Evolutionary conservation across 176 grass and related monocot species (phyloP), one percentile per base, ranked within the genome.

Genomic region (Leersia perrieri): DNA sequence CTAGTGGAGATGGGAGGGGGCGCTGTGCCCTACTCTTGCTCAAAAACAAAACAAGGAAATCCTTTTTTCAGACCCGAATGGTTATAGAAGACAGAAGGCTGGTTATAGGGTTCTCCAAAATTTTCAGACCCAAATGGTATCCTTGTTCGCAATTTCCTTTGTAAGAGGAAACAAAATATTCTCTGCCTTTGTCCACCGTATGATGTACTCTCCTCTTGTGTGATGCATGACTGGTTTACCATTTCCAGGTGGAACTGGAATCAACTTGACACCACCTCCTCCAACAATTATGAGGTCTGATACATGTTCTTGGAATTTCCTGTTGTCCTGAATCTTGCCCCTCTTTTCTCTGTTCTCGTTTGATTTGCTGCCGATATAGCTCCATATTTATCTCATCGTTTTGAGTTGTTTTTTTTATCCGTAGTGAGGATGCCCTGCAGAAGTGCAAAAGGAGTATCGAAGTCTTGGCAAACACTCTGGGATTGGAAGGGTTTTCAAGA

Each of bases 221-320:
- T 66, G 30, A 57, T 38, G 3, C 45, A 82, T 79, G 22, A n/a
- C 45, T 79, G 28, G 41, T 28, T 35, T 53, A 55, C 18, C 10
- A 32, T 83, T 93, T 90, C 31, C 73, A 98, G 95, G 95, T 80
- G 95, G 92, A 36, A 98, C 92, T 83, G 95, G 95, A 66, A 98
- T 98, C 63, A 98, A 98, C 75, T 87, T 94, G 86, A 98, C 95
- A 41, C 95, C 95, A 66, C 95, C 95, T 83, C 95, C 95, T 55
- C 28, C 90, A 68, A 81, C 83, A 74, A 94, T 94, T 28, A 94
- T 98, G 63, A 91, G 95, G 92, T 97, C 30, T 80, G 28, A 25
- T 75, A 16, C n/a, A 27, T 69, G 25, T 74, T 12, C 36, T 2
- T 82, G 30, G 7, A 31, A 18, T 45, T 70, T 33, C 16, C 1